phyloP scores from a whole-genome alignment of 2,329 filamentous ascomycete genomes.

The Talaromyces funiculosus region DNA sequence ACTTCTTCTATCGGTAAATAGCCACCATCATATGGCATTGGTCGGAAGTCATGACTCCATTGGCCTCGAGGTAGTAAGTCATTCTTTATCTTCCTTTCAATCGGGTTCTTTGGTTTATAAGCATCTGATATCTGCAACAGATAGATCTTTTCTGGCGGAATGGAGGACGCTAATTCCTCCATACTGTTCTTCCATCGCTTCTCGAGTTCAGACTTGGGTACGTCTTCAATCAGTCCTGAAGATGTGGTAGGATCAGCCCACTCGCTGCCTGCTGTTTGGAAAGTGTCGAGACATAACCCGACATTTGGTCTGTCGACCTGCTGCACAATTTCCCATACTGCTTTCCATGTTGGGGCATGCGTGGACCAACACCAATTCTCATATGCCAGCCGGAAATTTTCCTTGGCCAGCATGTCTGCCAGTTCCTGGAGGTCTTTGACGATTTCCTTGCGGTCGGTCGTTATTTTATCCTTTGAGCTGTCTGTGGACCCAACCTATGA shows the following conservation, averaged over 20 bases:
- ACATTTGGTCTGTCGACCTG: constrained; percentile 60
- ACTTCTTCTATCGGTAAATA: constrained; percentile 65
- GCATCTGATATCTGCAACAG: constrained; percentile 70
- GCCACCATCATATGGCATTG: constrained; percentile 63
- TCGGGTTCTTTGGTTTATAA: constrained; percentile 56
- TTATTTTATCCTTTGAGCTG: constrained; percentile 49
- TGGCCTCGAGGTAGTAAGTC: constrained; percentile 56
- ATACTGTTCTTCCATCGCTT: constrained; percentile 51
- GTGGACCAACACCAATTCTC: constrained; percentile 83
- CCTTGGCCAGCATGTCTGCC: constrained; percentile 55
- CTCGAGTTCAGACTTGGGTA: constrained; percentile 44
- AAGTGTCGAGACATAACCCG: constrained; percentile 71
- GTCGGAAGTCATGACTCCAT: constrained; percentile 68
- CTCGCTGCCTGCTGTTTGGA: constrained; percentile 67
- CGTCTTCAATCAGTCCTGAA: constrained; percentile 53
- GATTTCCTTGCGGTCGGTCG: constrained; percentile 45
- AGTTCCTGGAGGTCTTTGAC: constrained; percentile 59
- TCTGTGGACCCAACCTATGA: constrained; percentile 59
- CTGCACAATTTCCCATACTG: constrained; percentile 63
- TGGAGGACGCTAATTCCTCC: constrained; percentile 48
- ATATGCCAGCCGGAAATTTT: constrained; percentile 61
- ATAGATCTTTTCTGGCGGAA: constrained; percentile 67
- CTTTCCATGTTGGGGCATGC: constrained; percentile 61
- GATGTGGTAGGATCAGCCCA: constrained; percentile 65
- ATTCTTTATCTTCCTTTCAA: constrained; percentile 48